Evolutionary conservation across 345 rosid genomes (phyloP).

Genomic region (Odontarrhena argentea): DNA sequence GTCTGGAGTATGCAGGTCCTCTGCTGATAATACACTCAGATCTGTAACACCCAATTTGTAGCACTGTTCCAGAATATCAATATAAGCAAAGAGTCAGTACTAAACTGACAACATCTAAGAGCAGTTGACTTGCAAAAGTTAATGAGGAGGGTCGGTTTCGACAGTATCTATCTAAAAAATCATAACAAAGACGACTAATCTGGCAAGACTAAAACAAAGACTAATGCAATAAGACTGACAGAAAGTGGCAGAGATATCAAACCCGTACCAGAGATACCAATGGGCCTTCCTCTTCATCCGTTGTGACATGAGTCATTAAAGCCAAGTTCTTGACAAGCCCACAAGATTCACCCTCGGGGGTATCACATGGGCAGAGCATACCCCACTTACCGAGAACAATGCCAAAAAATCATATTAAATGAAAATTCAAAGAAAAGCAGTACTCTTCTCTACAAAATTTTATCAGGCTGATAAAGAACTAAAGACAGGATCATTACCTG

Average conservation of each 20-base stretch:
- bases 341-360: slow-evolving; percentile 97
- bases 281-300: slow-evolving; percentile 90
- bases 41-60: slow-evolving; percentile 82
- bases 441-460: not conserved
- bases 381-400: slow-evolving; percentile 68
- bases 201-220: not conserved
- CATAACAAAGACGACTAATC: not conserved
- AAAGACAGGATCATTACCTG: slow-evolving; percentile 57
- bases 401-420: not conserved
- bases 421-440: slow-evolving; percentile 17
- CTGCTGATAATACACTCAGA: slow-evolving; percentile 77
- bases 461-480: slow-evolving; percentile 22
- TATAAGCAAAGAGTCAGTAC: slow-evolving; percentile 6
- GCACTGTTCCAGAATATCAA: slow-evolving; percentile 58
- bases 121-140: slow-evolving; percentile 7
- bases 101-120: slow-evolving; percentile 1
- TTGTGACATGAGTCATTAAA: slow-evolving; percentile 97
- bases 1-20: slow-evolving; percentile 84
- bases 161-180: slow-evolving; percentile 23
- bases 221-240: slow-evolving; percentile 12
- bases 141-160: not conserved
- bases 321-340: slow-evolving; percentile 98
- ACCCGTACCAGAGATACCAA: slow-evolving; percentile 70
- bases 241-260: not conserved
- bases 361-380: slow-evolving; percentile 99